Base-by-base conservation (phyloP, 257 asterid species). In the Cruciata laevipes region DNA sequence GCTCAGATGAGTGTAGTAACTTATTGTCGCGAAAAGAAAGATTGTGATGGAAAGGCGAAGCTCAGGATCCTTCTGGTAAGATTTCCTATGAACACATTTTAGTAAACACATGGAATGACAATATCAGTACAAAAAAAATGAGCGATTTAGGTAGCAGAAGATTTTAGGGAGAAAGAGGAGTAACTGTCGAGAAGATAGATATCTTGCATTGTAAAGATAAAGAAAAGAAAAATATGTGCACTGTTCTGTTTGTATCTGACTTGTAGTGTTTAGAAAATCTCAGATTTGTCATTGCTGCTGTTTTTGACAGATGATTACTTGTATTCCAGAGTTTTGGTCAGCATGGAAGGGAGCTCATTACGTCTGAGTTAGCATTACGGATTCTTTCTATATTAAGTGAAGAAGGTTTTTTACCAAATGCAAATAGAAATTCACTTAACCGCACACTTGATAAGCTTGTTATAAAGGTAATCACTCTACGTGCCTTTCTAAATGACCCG, bases 271-370 rank as follows among this genome's bases (percentile, higher is more conserved):
- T 75, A 72, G 80, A 78, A 81, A 68, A 82, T 91, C 95, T 91
- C 90, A 89, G 95, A 87, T 90, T 83, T 83, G 84, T 83, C 84
- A 90, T 82, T 82, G 84, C 84, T 90, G 82, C 87, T 90, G 84
- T 88, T 89, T 73, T 93, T 88, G 96, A 90, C 97, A 93, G 98
- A 92, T 84, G 83, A 83, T 92, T 92, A 87, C 96, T 92, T 92
- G 96, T 92, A 76, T 92, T 89, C 98, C 97, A 92, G 97, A 92
- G 84, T 92, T 92, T 92, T 85, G 97, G 99, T 70, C 99, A 93
- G 97, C 99, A 93, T 79, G 97, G 83, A 67, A 93, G 99, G 83
- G 99, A 93, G 85, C 99, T 93, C 76, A 93, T 93, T 70, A 93
- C 97, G 9, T 81, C 97, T 37, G 99, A 93, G 89, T 89, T 93